Evolutionary conservation across 345 rosid genomes (phyloP).

Genomic region (Sonneratia caseolaris): DNA sequence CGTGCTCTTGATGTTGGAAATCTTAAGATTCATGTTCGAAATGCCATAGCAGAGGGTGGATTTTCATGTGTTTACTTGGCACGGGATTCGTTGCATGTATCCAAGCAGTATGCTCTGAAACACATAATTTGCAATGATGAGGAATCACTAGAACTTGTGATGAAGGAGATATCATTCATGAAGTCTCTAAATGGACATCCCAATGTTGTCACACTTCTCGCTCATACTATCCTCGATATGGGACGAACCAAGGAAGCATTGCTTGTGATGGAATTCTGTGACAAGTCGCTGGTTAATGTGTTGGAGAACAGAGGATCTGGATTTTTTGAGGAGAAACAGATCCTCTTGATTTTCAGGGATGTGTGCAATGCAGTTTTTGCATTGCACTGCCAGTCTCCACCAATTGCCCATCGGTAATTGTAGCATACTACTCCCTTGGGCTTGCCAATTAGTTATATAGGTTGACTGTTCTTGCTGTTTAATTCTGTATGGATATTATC

Average conservation of each 20-base stretch:
- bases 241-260: constrained; percentile 94
- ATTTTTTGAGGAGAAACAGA: constrained; percentile 82
- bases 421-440: background rate
- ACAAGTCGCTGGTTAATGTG: constrained; percentile 71
- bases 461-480: background rate
- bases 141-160: constrained; percentile 60
- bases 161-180: constrained; percentile 79
- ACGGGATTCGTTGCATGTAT: constrained; percentile 48
- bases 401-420: constrained; percentile 79
- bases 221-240: constrained; percentile 66
- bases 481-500: background rate
- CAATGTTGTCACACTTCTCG: constrained; percentile 57
- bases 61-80: constrained; percentile 91
- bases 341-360: constrained; percentile 64
- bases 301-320: constrained; percentile 78
- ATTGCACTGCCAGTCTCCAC: constrained; percentile 86
- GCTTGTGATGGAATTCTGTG: constrained; percentile 88
- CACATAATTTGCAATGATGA: constrained; percentile 90
- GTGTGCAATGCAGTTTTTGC: constrained; percentile 92
- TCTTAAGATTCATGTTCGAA: constrained; percentile 63
- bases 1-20: constrained; percentile 66
- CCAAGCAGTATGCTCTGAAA: constrained; percentile 89
- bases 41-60: constrained; percentile 87
- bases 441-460: background rate
- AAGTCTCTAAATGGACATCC: constrained; percentile 87